Percentiles rank a stretch among this genome's conserved stretches.
Evolutionary conservation across 73 alveolate genomes (phyloP).

Genomic region (Paramecium biaurelia): DNA sequence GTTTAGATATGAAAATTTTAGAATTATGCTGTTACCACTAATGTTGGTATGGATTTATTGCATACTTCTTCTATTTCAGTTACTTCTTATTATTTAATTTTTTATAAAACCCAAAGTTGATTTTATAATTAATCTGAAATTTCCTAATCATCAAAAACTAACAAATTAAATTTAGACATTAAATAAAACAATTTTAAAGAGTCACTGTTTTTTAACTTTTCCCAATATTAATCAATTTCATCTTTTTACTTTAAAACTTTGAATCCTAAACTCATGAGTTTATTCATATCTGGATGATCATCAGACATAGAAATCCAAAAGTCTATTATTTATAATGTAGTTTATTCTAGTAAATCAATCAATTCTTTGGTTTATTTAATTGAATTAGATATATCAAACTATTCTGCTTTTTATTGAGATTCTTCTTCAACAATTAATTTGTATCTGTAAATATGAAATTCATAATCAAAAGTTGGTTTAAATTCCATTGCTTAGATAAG

Average conservation of each 20-base stretch:
- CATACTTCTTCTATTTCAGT: not conserved
- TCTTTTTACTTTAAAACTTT: not conserved
- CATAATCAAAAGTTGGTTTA: conserved; percentile 32
- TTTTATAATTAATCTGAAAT: not conserved
- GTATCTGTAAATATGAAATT: conserved; percentile 41
- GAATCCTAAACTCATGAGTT: not conserved
- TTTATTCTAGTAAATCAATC: not conserved
- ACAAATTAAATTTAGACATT: not conserved
- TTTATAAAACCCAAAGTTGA: not conserved
- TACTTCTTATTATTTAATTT: not conserved
- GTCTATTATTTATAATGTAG: not conserved
- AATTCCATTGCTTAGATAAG: not conserved
- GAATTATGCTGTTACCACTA: not conserved
- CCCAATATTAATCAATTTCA: conserved; percentile 17
- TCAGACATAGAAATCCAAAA: conserved; percentile 35
- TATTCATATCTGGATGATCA: conserved; percentile 43
- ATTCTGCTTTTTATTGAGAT: not conserved
- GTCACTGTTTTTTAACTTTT: not conserved
- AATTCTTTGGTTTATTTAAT: not conserved
- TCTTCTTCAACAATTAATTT: conserved; percentile 42
- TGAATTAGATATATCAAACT: not conserved
- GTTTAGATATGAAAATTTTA: not conserved
- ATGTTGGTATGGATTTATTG: not conserved
- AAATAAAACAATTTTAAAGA: not conserved
- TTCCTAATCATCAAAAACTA: conserved; percentile 40